Conservation (phyloP, 2,329 filamentous ascomycete genomes). For the Rhytidhysteron rufulum region DNA sequence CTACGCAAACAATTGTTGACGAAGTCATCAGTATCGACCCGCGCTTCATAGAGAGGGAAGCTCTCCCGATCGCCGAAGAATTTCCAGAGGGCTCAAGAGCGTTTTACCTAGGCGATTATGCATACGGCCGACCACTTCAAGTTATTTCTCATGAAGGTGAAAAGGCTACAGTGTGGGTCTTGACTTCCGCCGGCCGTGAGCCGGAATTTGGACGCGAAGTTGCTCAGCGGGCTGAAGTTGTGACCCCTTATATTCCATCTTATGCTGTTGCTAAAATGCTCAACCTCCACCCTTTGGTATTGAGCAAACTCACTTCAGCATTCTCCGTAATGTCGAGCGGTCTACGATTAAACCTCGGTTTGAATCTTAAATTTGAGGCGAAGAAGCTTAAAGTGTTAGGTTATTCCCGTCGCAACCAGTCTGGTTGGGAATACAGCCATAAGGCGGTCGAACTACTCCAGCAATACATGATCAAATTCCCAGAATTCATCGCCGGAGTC, state of each 20-base stretch:
- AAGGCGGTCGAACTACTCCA: conserved; percentile 76
- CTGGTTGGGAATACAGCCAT: conserved; percentile 93
- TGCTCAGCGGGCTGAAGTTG: conserved; percentile 64
- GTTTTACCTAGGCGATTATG: conserved; percentile 92
- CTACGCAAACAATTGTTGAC: conserved; percentile 87
- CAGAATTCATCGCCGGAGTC: conserved; percentile 89
- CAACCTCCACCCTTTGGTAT: conserved; percentile 74
- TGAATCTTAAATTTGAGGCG: conserved; percentile 95
- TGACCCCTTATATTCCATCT: conserved; percentile 77
- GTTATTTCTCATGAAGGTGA: conserved; percentile 70
- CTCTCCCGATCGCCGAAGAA: conserved; percentile 86
- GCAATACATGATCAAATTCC: conserved; percentile 90
- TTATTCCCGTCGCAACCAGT: conserved; percentile 80
- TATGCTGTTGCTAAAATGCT: conserved; percentile 83
- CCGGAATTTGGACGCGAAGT: conserved; percentile 75
- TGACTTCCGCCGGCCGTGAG: conserved; percentile 67
- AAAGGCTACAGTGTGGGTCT: conserved; percentile 77
- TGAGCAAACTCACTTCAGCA: conserved; percentile 94
- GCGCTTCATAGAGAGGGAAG: conserved; percentile 84
- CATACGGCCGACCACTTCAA: conserved; percentile 86
- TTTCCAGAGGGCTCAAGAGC: conserved; percentile 78
- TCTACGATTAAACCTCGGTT: conserved; percentile 79
- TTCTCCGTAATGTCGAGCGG: conserved; percentile 82
- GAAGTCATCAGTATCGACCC: conserved; percentile 86
- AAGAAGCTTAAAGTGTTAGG: conserved; percentile 94